These are phyloP conservation scores for Myxozyma kluyveri DNA, from an alignment of 805 yeast genomes.

Conservation along the genomic window DNA sequence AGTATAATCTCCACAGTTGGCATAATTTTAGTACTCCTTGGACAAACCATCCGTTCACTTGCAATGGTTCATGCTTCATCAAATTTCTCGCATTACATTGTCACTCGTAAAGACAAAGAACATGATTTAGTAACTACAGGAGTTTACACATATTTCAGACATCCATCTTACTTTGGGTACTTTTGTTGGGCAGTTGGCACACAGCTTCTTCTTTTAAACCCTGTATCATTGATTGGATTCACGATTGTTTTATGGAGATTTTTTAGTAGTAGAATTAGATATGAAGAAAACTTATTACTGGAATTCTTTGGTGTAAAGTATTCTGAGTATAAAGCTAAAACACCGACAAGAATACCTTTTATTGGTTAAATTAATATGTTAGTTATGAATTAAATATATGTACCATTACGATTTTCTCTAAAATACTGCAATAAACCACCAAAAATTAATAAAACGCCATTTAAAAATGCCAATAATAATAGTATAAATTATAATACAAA, in stretches of 20 bases:
- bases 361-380: too few relatives aligned
- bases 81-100: conserved; percentile 81
- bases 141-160: conserved; percentile 60
- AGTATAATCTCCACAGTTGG: conserved; percentile 45
- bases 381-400: too few relatives aligned
- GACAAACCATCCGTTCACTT: conserved; percentile 65
- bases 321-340: conserved; percentile 47
- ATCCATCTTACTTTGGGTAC: conserved; percentile 90
- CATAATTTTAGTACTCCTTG: conserved; percentile 46
- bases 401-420: too few relatives aligned
- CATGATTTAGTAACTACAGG: conserved; percentile 76
- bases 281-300: conserved; percentile 66
- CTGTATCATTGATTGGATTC: conserved; percentile 56
- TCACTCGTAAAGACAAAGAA: conserved; percentile 45
- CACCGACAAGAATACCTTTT: conserved; percentile 66
- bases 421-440: too few relatives aligned
- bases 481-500: too few relatives aligned
- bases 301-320: conserved; percentile 73
- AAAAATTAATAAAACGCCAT: too few relatives aligned
- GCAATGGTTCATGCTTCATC: conserved; percentile 89
- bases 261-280: conserved; percentile 60
- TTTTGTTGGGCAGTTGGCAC: conserved; percentile 92
- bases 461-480: too few relatives aligned
- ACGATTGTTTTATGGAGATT: conserved; percentile 60
- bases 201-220: conserved; percentile 68